Evolutionary conservation across 148 eudicot species (phyloP), one percentile per base, ranked within the genome.

Genomic region (Arbutus unedo): DNA sequence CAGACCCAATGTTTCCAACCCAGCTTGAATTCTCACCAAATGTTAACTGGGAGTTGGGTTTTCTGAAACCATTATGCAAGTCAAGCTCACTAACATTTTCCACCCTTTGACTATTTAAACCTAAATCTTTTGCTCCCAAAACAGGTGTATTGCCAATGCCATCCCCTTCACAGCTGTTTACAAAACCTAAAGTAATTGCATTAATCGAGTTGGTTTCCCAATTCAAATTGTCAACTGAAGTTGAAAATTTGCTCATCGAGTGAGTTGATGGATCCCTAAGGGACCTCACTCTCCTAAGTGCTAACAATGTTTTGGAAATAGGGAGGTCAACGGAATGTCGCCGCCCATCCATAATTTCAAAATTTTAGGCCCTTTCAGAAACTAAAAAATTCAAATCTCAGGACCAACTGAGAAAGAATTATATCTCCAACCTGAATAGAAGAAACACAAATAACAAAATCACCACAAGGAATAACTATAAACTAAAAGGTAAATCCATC

Each of bases 271-370:
- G 99, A 81, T 96, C 99, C 85, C 99, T 92, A 73, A 96, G 88
- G 62, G 99, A 96, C 88, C 94, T 90, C 83, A 96, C 99, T 88
- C 98, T 91, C 87, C 96, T 89, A 79, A 96, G 96, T 49, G 97
- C 97, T 50, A 94, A 89, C 55, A 96, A 78, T 5, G 98, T 82
- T 85, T 91, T 94, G 3, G 99, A 90, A 13, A 96, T 92, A 9
- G 99, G 99, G 71, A 94, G 83, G 81, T 96, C 99, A 47, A 96
- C 90, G 0, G 99, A 96, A 86, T 96, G 99, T 44, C 99, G 86
- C 66, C 99, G 83, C 82, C 94, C 98, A 47, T 96, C 99, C 98
- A 94, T 94, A 62, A 13, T 84, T 86, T 48, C 84, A 77, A 73
- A 62, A 48, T 71, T 66, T 41, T 70, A 48, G 79, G 44, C 53